Base-by-base conservation (phyloP, 805 yeast species). In the Lipomyces yamanashiensis region DNA sequence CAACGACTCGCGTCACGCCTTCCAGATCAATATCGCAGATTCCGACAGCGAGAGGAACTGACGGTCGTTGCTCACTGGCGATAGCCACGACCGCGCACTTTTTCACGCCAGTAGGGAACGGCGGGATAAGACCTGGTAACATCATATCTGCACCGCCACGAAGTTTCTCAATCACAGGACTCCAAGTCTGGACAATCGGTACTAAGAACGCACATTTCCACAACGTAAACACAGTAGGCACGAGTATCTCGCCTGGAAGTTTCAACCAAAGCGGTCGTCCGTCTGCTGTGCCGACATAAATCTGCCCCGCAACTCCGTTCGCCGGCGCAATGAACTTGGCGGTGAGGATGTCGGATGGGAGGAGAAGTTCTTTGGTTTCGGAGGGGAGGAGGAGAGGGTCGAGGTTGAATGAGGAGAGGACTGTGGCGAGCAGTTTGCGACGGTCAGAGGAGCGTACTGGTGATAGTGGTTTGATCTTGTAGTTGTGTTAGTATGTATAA, bases 371-470 rank as follows among this genome's bases (percentile, higher is more conserved):
- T 59, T 80, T 80, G 4, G 78, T 74, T 37, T 80, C 82, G 51
- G 81, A 77, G 17, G 82, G 70, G 13, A 85, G 43, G 4, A 58
- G 21, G 71, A 37, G 74, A 68, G 7, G 69, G 39, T 52, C 74
- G 33, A 85, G 71, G 9, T 70, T 71, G 68, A 80, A 85, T 36
- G 70, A 73, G 23, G 74, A 69, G 67, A 85, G 78, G 37, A 87
- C 78, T 4, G 73, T 70, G 4, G 74, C 69, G 10, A 85, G 74
- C 33, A 87, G 74, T 66, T 81, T 81, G 67, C 89, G 82, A 47
- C 95, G 79, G 68, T 91, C 98, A 0, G 96, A 88, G 13, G 90
- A 84, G 75, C 91, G 92, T 63, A 95, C 80, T 70, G 90, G 90
- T 21, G 96, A 83, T 57, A 85, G 79, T 2, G 96, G 86, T 76